Evolutionary conservation across 257 asterid species (phyloP).

Genomic region (Verbena officinalis): DNA sequence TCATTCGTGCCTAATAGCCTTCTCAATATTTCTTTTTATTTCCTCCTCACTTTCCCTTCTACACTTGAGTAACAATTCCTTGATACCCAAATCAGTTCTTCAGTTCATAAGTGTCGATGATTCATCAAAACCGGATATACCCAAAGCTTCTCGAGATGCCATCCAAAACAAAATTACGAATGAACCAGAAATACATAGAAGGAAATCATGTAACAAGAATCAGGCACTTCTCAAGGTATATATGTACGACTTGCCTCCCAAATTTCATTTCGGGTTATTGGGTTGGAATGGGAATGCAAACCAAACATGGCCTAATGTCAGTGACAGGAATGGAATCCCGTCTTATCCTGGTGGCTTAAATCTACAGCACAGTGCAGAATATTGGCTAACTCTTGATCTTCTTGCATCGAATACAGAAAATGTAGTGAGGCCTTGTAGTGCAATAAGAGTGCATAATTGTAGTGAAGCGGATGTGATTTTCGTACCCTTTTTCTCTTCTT

Average conservation of each 20-base stretch:
- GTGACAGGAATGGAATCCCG: constrained; percentile 39
- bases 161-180: not conserved
- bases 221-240: constrained; percentile 51
- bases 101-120: constrained; percentile 33
- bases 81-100: constrained; percentile 36
- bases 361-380: constrained; percentile 62
- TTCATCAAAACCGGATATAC: constrained; percentile 21
- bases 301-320: constrained; percentile 52
- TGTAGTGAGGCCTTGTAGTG: constrained; percentile 47
- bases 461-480: constrained; percentile 58
- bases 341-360: constrained; percentile 65
- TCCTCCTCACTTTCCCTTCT: constrained; percentile 46
- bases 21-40: constrained; percentile 49
- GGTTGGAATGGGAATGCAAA: constrained; percentile 42
- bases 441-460: constrained; percentile 47
- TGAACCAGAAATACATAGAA: constrained; percentile 16
- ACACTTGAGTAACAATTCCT: constrained; percentile 39
- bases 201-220: constrained; percentile 32
- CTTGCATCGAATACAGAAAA: constrained; percentile 38
- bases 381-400: constrained; percentile 69
- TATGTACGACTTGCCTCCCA: constrained; percentile 66
- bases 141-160: constrained; percentile 13
- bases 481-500: constrained; percentile 64
- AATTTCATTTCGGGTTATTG: constrained; percentile 62
- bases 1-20: constrained; percentile 46